Evolutionary conservation across 495 filamentous ascomycete genomes (phyloP), one percentile per base, ranked within the genome.

Genomic region (Penicillium robsamsonii): DNA sequence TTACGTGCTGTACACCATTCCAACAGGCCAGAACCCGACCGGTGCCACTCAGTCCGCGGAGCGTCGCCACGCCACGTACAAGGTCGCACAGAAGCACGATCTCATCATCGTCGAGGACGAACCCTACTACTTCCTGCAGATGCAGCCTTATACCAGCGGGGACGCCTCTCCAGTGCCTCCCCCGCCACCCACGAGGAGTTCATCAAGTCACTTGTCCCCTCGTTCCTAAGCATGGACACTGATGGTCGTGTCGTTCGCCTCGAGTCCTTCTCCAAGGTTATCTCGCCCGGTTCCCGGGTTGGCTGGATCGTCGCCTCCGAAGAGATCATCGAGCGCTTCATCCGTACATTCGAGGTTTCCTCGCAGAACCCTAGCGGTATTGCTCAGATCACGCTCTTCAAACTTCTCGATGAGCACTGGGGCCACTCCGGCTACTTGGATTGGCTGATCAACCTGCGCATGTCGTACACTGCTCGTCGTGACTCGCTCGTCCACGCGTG

Each of bases 111-210:
- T 97, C 58, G 93, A 97, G 73, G 93, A 97, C 68, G 93, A 97
- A 67, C 93, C 93, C n/a, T 96, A 96, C 72, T 97, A 97, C 74
- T 98, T 93, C 77, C 79, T 98, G 48, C 94, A 98, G 75, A 96
- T 98, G 91, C 84, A 90, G 67, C 85, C 90, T 1, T 94, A 92
- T 72, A 78, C 78, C 13, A 82, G 83, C 24, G 67, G 76, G 29
- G 70, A 79, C 49, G 69, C 72, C 18, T 69, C 75, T 4, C 73
- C 82, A 4, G 70, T 73, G 2, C 80, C 83, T 18, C 77, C 81
- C 0, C 83, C 84, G 62, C 74, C 9, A 81, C 72, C 13, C 81
- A 84, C 60, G 74, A 75, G 6, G 83, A 82, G 2, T 87, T 88
- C 68, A 76, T 88, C 61, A 70, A 78, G 46, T 74, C 76, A 4